Evolutionary conservation across 176 grass and related monocot genomes (phyloP).

Genomic region (Pontederia crassipes): DNA sequence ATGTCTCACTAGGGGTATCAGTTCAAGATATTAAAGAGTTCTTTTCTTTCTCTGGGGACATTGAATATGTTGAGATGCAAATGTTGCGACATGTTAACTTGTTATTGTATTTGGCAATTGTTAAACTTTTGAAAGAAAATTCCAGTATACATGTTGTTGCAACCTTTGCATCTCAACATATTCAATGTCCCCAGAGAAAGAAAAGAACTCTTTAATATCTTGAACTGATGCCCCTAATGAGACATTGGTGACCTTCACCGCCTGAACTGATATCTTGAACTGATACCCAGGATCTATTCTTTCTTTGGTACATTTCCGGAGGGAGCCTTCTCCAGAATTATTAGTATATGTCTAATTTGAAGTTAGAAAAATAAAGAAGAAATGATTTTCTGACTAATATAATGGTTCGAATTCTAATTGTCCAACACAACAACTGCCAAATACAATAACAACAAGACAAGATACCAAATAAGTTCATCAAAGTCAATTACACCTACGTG

Average conservation of each 20-base stretch:
- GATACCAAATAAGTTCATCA: too few species aligned
- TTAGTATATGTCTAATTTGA: too few species aligned
- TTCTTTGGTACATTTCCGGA: too few species aligned
- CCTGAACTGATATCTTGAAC: too few species aligned
- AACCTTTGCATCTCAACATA: slow-evolving; percentile 41
- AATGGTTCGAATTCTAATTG: too few species aligned
- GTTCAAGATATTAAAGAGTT: slow-evolving; percentile 34
- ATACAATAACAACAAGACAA: too few species aligned
- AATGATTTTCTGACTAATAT: too few species aligned
- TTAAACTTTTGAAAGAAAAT: background rate
- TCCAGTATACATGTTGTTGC: background rate
- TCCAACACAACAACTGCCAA: too few species aligned
- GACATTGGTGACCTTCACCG: slow-evolving; percentile 36
- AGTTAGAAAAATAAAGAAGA: too few species aligned
- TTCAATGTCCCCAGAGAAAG: slow-evolving; percentile 41
- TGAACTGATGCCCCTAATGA: slow-evolving; percentile 7
- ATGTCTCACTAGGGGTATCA: slow-evolving; percentile 14
- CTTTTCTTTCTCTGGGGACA: slow-evolving; percentile 44
- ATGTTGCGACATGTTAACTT: slow-evolving; percentile 23
- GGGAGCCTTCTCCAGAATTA: too few species aligned
- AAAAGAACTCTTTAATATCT: slow-evolving; percentile 44
- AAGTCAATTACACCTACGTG: too few species aligned
- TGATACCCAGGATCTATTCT: background rate
- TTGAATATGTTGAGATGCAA: slow-evolving; percentile 37
- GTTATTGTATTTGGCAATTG: too few species aligned